Evolutionary conservation across 768 basidiomycete genomes (phyloP), one percentile per base, ranked within the genome.

Genomic region (Tylopilus balloui): DNA sequence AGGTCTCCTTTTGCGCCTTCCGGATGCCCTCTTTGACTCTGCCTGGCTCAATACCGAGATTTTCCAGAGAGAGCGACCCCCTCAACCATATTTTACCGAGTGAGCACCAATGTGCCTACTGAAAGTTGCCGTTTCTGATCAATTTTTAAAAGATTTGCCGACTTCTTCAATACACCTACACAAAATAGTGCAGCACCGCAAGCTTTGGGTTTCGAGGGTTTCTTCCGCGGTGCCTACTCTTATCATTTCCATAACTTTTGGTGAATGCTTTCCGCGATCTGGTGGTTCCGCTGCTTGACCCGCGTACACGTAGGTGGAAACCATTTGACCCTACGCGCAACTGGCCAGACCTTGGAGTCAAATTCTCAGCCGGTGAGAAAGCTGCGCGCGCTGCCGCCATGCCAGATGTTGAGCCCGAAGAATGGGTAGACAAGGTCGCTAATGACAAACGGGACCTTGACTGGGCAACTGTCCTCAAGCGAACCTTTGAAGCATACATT

Each of bases 201-300:
- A 57, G 88, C 87, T 13, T 72, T 92, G 14, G 96, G 96, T 9
- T 89, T 97, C 56, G 86, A 92, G 57, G 93, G 92, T 10, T 99
- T 98, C 77, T 99, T 94, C 78, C 83, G 81, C 51, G 96, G 95
- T 6, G 90, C 95, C 5, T 97, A 84, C 65, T 93, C 89, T 2
- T 98, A 98, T 67, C 93, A 97, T 67, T 97, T 88, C 71, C 94
- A 98, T 65, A 94, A 93, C 65, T 89, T 81, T 69, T 93, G 92
- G 92, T 88, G 47, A 46, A 80, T 64, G 7, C 3, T 39, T 46
- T 47, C n/a, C 13, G 8, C 34, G 35, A 41, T 41, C 4, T 14
- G 21, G 23, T 45, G 4, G 14, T 14, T 17, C 6, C 4, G 9
- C 39, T 31, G 19, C 19, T 37, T 52, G 36, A 49, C 44, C 10